Conservation (phyloP, 331 rosid genomes). For the Prunus yedoensis region DNA sequence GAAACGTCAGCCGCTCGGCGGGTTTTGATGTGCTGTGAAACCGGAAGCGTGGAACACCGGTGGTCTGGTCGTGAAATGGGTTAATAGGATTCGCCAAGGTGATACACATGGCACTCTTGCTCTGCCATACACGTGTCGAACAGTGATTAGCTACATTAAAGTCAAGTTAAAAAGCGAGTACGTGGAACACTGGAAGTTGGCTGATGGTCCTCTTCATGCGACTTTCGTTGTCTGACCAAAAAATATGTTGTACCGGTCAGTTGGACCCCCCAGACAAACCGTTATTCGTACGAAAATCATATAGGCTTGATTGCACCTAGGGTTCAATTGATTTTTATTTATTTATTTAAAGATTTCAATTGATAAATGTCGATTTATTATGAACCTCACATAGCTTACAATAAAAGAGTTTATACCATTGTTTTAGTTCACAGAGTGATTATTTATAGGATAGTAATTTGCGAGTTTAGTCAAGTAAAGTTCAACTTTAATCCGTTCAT, state of each 20-base stretch:
- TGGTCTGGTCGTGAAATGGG: neutral
- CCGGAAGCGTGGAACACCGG: neutral
- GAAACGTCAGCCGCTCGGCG: neutral
- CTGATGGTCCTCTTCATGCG: constrained; percentile 5
- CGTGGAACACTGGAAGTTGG: neutral
- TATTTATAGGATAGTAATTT: neutral
- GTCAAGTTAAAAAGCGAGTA: neutral
- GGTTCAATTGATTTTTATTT: neutral
- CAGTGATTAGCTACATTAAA: neutral
- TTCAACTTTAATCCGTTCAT: neutral
- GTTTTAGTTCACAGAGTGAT: too few relatives aligned
- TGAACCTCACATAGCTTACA: neutral
- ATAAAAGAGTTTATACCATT: too few relatives aligned
- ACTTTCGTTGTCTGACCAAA: neutral
- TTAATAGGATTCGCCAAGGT: constrained; percentile 8
- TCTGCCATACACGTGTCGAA: constrained; percentile 5
- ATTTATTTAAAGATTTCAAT: neutral
- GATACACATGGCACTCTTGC: neutral
- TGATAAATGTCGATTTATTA: neutral
- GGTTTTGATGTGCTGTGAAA: neutral
- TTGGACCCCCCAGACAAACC: neutral
- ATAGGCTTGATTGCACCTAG: neutral
- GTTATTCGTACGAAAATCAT: neutral
- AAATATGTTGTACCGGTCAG: neutral
- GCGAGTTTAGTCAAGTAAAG: too few relatives aligned